A percentile compares a stretch with the other conserved stretches of the same genome.
Evolutionary conservation across 1,284 basidiomycete genomes (phyloP).

Genomic region (Pterula multifida): DNA sequence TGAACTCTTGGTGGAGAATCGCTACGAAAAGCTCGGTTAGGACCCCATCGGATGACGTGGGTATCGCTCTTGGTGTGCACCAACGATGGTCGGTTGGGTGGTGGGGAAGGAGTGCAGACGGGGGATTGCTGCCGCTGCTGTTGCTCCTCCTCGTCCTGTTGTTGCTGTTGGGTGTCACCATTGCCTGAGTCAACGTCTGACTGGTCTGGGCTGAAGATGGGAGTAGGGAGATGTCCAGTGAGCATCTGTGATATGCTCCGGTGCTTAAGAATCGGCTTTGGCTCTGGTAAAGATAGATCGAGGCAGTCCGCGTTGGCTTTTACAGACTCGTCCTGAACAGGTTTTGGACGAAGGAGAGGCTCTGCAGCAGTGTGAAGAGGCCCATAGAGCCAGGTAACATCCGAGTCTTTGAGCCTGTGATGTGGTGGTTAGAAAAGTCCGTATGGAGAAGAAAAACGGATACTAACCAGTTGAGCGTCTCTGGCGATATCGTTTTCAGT

Average conservation of each 20-base stretch:
- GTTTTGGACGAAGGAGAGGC: conserved; percentile 44
- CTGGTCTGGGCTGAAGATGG: conserved; percentile 39
- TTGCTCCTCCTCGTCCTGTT: conserved; percentile 2
- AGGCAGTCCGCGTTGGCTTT: conserved; percentile 21
- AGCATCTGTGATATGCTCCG: conserved; percentile 89
- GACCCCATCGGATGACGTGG: conserved; percentile 48
- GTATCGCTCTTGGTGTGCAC: conserved; percentile 79
- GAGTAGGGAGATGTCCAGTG: conserved; percentile 45
- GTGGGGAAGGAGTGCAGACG: conserved; percentile 9
- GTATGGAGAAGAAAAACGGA: conserved; percentile 9
- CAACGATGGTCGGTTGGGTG: conserved; percentile 40
- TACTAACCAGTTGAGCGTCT: conserved; percentile 97
- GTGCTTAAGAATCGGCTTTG: conserved; percentile 94
- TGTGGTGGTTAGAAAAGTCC: no score
- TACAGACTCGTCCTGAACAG: conserved; percentile 18
- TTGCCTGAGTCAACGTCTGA: conserved; percentile 28
- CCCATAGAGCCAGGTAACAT: conserved; percentile 98
- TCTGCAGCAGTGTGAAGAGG: conserved; percentile 89
- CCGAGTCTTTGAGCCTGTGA: conserved; percentile 93
- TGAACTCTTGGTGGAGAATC: conserved; percentile 55
- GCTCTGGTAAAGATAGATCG: conserved; percentile 25
- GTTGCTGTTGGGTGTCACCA: conserved; percentile 15
- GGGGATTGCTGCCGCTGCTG: background rate
- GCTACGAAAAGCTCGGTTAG: conserved; percentile 41
- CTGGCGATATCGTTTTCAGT: conserved; percentile 89